Evolutionary conservation across 306 rosid species (phyloP).

Genomic region (Quercus parvula): DNA sequence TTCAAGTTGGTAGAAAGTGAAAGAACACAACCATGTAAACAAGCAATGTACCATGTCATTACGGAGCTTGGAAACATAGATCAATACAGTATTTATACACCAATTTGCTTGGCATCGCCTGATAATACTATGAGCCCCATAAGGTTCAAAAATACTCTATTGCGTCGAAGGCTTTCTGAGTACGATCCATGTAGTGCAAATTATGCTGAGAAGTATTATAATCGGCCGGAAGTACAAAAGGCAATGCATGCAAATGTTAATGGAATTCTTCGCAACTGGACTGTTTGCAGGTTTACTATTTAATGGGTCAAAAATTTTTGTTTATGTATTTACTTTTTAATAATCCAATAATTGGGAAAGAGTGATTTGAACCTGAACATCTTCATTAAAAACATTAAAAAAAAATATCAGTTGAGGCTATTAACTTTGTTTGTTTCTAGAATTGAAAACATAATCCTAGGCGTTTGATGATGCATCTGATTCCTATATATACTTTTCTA

Average conservation of each 20-base stretch:
- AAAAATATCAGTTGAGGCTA: no score
- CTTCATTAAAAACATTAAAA: no score
- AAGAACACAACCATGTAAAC: slow-evolving; percentile 42
- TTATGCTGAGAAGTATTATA: slow-evolving; percentile 75
- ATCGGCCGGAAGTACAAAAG: slow-evolving; percentile 63
- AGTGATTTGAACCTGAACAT: not conserved
- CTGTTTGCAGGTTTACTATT: slow-evolving; percentile 72
- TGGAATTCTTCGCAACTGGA: slow-evolving; percentile 68
- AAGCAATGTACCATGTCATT: slow-evolving; percentile 40
- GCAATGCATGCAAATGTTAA: slow-evolving; percentile 85
- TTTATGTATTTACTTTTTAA: not conserved
- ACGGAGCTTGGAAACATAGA: slow-evolving; percentile 61
- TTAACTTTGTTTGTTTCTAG: no score
- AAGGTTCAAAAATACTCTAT: slow-evolving; percentile 51
- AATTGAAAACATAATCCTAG: no score
- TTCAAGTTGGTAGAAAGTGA: slow-evolving; percentile 31
- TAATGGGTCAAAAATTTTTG: not conserved
- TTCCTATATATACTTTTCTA: not conserved
- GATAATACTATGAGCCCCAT: slow-evolving; percentile 9
- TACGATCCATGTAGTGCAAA: slow-evolving; percentile 81
- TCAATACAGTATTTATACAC: slow-evolving; percentile 71
- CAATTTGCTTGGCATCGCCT: slow-evolving; percentile 28
- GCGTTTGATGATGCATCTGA: not conserved
- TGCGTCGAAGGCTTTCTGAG: slow-evolving; percentile 50
- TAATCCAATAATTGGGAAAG: not conserved